Conservation (phyloP, 164 flowering plant species). For the Aristolochia contorta region DNA sequence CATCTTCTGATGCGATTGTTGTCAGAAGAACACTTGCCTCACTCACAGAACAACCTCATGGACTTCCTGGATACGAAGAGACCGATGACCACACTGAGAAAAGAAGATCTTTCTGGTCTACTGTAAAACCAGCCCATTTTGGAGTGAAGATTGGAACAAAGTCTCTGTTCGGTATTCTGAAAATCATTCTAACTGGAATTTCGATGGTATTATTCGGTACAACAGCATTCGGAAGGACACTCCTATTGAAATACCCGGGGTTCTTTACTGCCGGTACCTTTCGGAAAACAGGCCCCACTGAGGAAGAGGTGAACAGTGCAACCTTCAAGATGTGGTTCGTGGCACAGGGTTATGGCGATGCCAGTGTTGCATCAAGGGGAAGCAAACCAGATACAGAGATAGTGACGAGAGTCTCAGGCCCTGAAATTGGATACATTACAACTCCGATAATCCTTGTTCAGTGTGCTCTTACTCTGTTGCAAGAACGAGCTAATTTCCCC, state of each 20-base stretch:
- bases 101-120: constrained; percentile 61
- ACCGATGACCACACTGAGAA: constrained; percentile 36
- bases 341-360: constrained; percentile 59
- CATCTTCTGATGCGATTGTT: constrained; percentile 73
- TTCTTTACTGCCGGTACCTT: constrained; percentile 76
- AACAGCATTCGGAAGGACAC: constrained; percentile 60
- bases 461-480: constrained; percentile 62
- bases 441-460: constrained; percentile 77
- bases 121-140: constrained; percentile 80
- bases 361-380: constrained; percentile 23
- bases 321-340: constrained; percentile 88
- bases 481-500: constrained; percentile 51
- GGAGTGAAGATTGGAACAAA: constrained; percentile 71
- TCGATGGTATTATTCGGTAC: constrained; percentile 49
- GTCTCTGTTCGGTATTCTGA: constrained; percentile 42
- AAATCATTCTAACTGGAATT: constrained; percentile 38
- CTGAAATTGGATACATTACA: constrained; percentile 90
- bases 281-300: constrained; percentile 75
- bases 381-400: constrained; percentile 65
- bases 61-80: constrained; percentile 67
- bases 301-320: constrained; percentile 76
- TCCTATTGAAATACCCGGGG: constrained; percentile 71
- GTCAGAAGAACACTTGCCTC: constrained; percentile 65
- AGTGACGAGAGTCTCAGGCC: constrained; percentile 74
- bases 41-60: constrained; percentile 56